Base-by-base conservation (phyloP, 1,284 basidiomycete species). In the Ustilago loliicola region DNA sequence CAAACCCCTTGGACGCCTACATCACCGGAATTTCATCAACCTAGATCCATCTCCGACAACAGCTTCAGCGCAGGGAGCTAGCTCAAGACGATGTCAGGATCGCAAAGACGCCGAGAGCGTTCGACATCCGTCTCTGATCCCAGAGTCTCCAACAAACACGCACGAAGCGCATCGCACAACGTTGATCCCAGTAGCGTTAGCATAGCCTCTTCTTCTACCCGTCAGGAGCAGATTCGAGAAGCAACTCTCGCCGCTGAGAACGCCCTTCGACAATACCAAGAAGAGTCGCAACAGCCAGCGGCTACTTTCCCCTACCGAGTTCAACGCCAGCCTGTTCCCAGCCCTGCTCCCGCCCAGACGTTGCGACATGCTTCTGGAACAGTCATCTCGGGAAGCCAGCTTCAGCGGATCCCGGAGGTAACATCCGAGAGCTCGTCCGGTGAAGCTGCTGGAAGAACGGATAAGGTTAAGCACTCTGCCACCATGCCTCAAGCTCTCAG, bases 361-460 rank as follows among this genome's bases (percentile, higher is more conserved):
- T 15, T 52, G 0, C 66, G 66, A 7, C 62, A 69, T n/a, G 42
- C 57, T 0, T 15, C 59, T 2, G 66, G 54, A 9, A 66, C 66
- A 1, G 64, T 75, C 4, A 29, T 34, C 15, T 21, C 53, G 11
- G 52, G 47, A 23, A 55, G 34, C 30, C 48, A 55, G 36, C 48
- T 75, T n/a, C 57, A 70, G 32, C 48, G 60, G 34, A 72, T 76
- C 21, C 65, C 68, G 23, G 68, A 76, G 32, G 68, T 57, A 0
- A 21, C 27, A 8, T 60, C 60, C 8, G 73, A 76, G 29, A 47
- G 50, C 11, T 71, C 69, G 6, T 72, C 66, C 2, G 61, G 66
- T 1, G 66, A 68, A 38, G 64, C 55, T 21, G 66, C 50, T 3
- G 29, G 30, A 6, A 56, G 40, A 10, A 32, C 47, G 7, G 47